These are phyloP conservation scores for Phialemoniopsis sp. DNA, from an alignment of 2,329 filamentous ascomycete genomes.

Conservation along the genomic window DNA sequence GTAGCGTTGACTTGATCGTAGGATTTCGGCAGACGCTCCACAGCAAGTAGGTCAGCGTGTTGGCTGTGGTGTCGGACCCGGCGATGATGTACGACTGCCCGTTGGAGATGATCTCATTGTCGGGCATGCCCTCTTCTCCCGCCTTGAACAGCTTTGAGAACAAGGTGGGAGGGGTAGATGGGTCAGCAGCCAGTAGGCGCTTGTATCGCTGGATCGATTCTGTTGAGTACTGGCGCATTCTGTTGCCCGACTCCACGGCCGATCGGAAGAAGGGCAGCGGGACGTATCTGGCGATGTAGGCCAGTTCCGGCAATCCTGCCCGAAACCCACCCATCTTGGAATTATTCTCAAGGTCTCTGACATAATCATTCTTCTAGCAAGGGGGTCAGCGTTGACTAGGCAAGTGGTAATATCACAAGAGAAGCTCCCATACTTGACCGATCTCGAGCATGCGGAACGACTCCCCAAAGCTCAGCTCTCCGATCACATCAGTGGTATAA, in stretches of 20 bases:
- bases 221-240: background rate
- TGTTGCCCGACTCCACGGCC: constrained; percentile 8
- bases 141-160: constrained; percentile 31
- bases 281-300: constrained; percentile 14
- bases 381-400: no score
- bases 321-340: constrained; percentile 15
- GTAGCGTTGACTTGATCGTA: constrained; percentile 21
- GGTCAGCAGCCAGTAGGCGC: constrained; percentile 4
- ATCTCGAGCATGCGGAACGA: constrained; percentile 47
- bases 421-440: constrained; percentile 32
- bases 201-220: constrained; percentile 13
- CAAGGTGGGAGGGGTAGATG: constrained; percentile 20
- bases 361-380: constrained; percentile 35
- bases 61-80: constrained; percentile 47
- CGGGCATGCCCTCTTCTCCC: constrained; percentile 19
- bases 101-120: constrained; percentile 29
- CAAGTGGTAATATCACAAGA: background rate
- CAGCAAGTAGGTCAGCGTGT: constrained; percentile 41
- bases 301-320: constrained; percentile 20
- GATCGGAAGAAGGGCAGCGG: constrained; percentile 17
- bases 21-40: constrained; percentile 30
- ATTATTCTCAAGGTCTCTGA: constrained; percentile 26
- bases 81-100: constrained; percentile 41
- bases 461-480: constrained; percentile 50
- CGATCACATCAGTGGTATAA: constrained; percentile 50